Evolutionary conservation across 2,329 filamentous ascomycete species (phyloP).

Genomic region (Emergomyces africanus): DNA sequence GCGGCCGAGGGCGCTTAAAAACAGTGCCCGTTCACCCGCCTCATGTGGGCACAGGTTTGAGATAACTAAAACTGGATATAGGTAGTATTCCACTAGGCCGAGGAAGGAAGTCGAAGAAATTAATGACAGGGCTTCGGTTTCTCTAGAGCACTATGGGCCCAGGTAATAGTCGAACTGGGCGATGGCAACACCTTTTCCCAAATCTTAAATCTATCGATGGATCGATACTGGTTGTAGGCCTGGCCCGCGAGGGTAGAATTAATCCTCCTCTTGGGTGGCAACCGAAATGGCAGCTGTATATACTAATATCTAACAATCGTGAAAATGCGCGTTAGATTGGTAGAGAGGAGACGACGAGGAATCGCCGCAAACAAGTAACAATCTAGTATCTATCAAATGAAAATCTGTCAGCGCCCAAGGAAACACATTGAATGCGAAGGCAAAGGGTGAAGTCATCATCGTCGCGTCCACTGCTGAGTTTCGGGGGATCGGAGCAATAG

Average conservation of each 20-base stretch:
- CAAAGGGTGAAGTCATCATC: neutral
- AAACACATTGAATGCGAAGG: neutral
- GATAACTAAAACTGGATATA: neutral
- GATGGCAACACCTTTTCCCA: neutral
- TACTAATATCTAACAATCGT: neutral
- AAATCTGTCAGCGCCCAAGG: neutral
- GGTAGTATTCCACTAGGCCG: no score
- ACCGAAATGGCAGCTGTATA: neutral
- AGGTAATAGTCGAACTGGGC: neutral
- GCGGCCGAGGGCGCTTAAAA: conserved; percentile 5
- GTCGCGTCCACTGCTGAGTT: neutral
- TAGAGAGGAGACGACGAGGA: neutral
- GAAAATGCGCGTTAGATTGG: neutral
- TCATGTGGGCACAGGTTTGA: conserved; percentile 4
- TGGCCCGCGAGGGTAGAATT: neutral
- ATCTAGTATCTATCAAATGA: neutral
- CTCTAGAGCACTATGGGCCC: neutral
- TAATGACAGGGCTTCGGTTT: neutral
- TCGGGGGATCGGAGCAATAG: neutral
- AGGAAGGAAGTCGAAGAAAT: neutral
- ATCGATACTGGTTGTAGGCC: neutral
- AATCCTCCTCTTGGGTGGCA: neutral
- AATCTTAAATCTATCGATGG: neutral
- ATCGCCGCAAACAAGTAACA: neutral
- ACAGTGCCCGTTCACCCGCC: conserved; percentile 4